Evolutionary conservation across 169 alveolate genomes (phyloP).

Genomic region (Plasmodium blacklocki): DNA sequence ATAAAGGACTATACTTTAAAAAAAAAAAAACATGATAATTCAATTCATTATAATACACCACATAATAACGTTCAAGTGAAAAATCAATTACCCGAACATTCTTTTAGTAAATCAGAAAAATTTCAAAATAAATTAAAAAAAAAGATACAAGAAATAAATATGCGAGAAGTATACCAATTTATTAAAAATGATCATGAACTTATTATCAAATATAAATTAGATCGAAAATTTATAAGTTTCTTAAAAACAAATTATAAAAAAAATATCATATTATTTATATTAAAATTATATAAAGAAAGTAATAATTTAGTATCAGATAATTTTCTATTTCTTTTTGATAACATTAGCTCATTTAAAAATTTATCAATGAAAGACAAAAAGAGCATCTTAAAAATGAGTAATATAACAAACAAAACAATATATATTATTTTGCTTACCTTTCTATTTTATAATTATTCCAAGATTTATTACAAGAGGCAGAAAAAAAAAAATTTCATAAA

Average conservation of each 20-base stretch:
- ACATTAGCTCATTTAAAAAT: constrained; percentile 32
- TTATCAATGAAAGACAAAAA: constrained; percentile 38
- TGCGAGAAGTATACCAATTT: constrained; percentile 41
- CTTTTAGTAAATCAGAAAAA: constrained; percentile 6
- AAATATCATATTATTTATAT: constrained; percentile 26
- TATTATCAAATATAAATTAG: constrained; percentile 55
- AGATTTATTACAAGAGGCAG: constrained; percentile 41
- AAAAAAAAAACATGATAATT: background rate
- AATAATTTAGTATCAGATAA: constrained; percentile 27
- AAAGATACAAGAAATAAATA: constrained; percentile 30
- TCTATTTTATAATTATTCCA: constrained; percentile 62
- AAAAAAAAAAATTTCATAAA: constrained; percentile 27
- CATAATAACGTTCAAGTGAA: too few relatives aligned
- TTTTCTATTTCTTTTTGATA: constrained; percentile 48
- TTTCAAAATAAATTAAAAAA: constrained; percentile 26
- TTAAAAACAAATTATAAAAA: constrained; percentile 50
- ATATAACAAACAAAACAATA: constrained; percentile 55
- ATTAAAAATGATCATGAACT: constrained; percentile 70
- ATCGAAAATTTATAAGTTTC: constrained; percentile 45
- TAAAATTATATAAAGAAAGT: constrained; percentile 52
- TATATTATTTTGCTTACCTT: constrained; percentile 37
- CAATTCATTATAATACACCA: background rate
- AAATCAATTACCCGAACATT: background rate
- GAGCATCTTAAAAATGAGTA: constrained; percentile 56
- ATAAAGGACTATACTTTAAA: background rate